These are phyloP conservation scores for Gliomastix tumulicola DNA, from an alignment of 2,329 filamentous ascomycete species.

Conservation along the genomic window DNA sequence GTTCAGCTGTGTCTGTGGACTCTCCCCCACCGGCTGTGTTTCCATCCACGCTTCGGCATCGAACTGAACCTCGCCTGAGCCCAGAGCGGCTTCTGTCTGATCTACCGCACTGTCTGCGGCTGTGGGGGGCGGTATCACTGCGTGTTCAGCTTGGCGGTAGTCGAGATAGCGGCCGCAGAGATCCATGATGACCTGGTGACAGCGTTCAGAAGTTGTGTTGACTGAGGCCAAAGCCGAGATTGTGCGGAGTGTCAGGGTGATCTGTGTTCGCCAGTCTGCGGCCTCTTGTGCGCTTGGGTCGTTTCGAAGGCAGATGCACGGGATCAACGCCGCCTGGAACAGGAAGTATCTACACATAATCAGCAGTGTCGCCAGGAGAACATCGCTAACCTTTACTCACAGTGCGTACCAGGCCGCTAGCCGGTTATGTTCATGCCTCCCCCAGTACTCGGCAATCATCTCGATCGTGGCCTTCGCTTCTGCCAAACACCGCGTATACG, in stretches of 20 bases:
- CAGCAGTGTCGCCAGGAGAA: background rate
- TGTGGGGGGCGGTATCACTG: too few species aligned
- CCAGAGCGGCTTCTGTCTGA: background rate
- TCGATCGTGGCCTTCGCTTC: slow-evolving; percentile 63
- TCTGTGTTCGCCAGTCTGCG: slow-evolving; percentile 30
- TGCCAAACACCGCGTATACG: slow-evolving; percentile 48
- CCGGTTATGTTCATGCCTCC: slow-evolving; percentile 1
- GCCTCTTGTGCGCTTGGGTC: slow-evolving; percentile 26
- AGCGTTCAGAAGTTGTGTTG: slow-evolving; percentile 33
- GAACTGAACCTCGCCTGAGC: background rate
- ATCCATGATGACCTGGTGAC: slow-evolving; percentile 29
- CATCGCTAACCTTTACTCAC: slow-evolving; percentile 1
- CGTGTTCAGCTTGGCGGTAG: background rate
- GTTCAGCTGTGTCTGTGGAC: slow-evolving; percentile 33
- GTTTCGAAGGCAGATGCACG: slow-evolving; percentile 37
- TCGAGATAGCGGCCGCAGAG: slow-evolving; percentile 29
- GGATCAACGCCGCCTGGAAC: slow-evolving; percentile 41
- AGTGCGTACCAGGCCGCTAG: slow-evolving; percentile 2
- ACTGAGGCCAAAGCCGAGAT: slow-evolving; percentile 25
- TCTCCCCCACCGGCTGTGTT: slow-evolving; percentile 22
- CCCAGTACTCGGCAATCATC: slow-evolving; percentile 5
- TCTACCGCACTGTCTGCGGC: background rate
- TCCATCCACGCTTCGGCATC: slow-evolving; percentile 3
- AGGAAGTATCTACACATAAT: slow-evolving; percentile 39
- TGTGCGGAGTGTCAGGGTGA: slow-evolving; percentile 25